Evolutionary conservation across 495 filamentous ascomycete species (phyloP), one percentile per base, ranked within the genome.

Genomic region (Hypomontagnella monticulosa): DNA sequence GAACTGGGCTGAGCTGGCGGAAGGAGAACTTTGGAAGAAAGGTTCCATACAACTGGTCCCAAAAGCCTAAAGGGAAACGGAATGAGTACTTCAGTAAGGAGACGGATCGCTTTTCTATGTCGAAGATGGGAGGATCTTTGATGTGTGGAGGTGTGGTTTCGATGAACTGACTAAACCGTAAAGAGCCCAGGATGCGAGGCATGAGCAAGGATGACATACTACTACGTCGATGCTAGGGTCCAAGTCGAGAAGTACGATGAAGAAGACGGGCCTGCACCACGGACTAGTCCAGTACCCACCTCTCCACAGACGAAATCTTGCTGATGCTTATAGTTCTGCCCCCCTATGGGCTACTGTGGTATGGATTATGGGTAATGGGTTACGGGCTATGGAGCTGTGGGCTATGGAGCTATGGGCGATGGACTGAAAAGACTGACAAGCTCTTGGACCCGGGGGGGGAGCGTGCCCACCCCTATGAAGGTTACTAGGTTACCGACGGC

Each of bases 131-230:
- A 55, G 49, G 62, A 63, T 63, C 62, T 70, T 43, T 61, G 46
- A 61, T 27, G 23, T 27, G 23, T 27, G 23, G 23, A 56, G 53
- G 69, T 70, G 68, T 70, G 67, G 73, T 68, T 73, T 71, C 66
- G 71, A 76, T 65, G 66, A 57, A 67, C 53, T 66, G 49, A 65
- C 72, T 73, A 74, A 65, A 66, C 68, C 72, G 57, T 53, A 73
- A 72, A 52, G 58, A 74, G 70, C 54, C 66, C 66, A 60, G 58
- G 63, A 74, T 71, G 72, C 62, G 72, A 73, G 61, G 57, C 61
- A 63, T 59, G 62, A 52, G 59, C 67, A 61, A 62, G 67, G 67
- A 70, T 70, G 48, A 51, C 58, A 60, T 70, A 62, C 23, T 27
- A 27, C 23, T 27, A 27, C 23, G 23, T 27, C 23, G 62, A 54